These are phyloP conservation scores for Cyamopsis tetragonoloba DNA, from an alignment of 306 rosid species.

Conservation along the genomic window DNA sequence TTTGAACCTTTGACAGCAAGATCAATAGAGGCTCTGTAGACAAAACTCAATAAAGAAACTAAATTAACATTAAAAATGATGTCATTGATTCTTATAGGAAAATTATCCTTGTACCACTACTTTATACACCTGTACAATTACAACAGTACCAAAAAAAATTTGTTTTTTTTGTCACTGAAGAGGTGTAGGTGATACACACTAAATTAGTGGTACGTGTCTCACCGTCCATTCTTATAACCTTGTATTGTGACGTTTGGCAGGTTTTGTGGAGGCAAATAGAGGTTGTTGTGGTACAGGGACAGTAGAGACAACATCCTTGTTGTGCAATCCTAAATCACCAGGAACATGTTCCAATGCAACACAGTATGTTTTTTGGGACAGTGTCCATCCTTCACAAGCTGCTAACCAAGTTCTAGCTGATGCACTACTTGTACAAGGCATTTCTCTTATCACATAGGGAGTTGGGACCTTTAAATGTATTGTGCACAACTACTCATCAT, in stretches of 20 bases:
- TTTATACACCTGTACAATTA: too few species aligned
- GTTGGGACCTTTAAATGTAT: background rate
- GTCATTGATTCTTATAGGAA: too few species aligned
- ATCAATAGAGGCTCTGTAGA: too few species aligned
- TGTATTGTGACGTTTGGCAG: conserved; percentile 30
- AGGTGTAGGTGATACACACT: too few species aligned
- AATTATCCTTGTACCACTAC: too few species aligned
- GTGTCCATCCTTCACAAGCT: conserved; percentile 90
- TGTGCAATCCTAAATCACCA: conserved; percentile 69
- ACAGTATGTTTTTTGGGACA: conserved; percentile 91
- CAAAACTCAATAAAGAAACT: too few species aligned
- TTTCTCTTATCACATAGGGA: conserved; percentile 57
- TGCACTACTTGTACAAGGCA: conserved; percentile 60
- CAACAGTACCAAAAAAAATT: too few species aligned
- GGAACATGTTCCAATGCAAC: conserved; percentile 93
- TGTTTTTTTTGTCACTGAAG: too few species aligned
- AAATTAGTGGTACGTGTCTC: too few species aligned
- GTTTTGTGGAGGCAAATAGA: conserved; percentile 71
- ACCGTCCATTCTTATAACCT: background rate
- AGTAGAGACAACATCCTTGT: conserved; percentile 58
- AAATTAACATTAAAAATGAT: too few species aligned
- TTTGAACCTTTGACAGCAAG: too few species aligned
- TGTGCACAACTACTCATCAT: background rate
- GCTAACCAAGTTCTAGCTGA: conserved; percentile 91
- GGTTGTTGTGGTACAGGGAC: conserved; percentile 97